Base-by-base conservation (phyloP, 2,329 filamentous ascomycete species). In the Ceratocystis destructans region DNA sequence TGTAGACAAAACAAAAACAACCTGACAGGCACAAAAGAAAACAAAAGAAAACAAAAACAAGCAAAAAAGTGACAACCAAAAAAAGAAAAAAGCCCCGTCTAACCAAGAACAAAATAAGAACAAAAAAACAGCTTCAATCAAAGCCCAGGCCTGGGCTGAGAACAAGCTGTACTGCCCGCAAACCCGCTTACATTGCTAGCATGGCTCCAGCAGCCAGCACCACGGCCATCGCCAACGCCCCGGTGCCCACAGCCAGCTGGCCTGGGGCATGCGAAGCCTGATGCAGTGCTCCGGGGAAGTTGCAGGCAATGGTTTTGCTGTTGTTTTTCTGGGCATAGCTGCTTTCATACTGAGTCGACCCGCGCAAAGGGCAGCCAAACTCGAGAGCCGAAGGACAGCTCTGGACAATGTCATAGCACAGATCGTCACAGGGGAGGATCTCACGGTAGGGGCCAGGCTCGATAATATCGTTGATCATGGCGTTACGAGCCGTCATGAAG, bases 371-470 rank as follows among this genome's bases (percentile, higher is more conserved):
- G 76, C 94, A 99, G 0, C 74, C 77, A 71, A 99, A 96, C 0
- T 81, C 79, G 71, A 99, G 77, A 0, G 80, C 76, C 0, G 90
- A 82, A 0, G 94, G 93, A 75, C 94, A 99, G 72, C 83, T 90
- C 75, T 88, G 86, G 10, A 96, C 89, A 1, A 99, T 80, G 65
- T 87, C 84, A 73, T 91, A 94, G 77, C 94, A 99, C 63, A 96
- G 77, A 70, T 96, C 88, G 68, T 89, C 83, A 72, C 93, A 97
- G 0, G 94, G 94, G 7, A 96, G 78, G 22, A 97, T 79, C 77
- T 99, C 94, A 73, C 92, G 95, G 76, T 99, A 97, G 0, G 94
- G 94, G 0, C 94, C 94, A 0, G 94, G 92, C 69, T 80, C 76
- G 67, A 97, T 84, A 0, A 77, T 70, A 1, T 78, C 71, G 72